These are phyloP conservation scores for Cladophialophora carrionii DNA, from an alignment of 2,329 filamentous ascomycete species.

Conservation along the genomic window DNA sequence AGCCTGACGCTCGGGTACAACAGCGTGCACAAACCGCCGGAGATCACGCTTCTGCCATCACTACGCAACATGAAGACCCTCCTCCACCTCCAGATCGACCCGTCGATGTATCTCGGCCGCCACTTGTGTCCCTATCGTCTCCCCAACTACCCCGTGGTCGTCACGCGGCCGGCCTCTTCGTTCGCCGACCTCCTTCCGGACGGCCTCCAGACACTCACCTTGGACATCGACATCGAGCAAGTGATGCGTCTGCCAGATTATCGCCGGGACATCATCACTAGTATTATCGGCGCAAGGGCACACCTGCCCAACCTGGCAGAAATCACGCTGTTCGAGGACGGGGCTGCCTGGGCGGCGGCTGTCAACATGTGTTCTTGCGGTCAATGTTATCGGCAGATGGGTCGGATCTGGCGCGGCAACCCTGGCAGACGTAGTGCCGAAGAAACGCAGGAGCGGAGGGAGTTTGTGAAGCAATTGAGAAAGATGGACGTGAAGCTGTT, in stretches of 20 bases:
- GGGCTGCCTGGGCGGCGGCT: background rate
- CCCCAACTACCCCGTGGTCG: background rate
- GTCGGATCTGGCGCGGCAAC: background rate
- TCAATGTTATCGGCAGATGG: background rate
- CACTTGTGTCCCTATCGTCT: background rate
- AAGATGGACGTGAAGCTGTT: background rate
- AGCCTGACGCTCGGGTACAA: background rate
- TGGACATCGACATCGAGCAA: conserved; percentile 5
- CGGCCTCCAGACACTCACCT: background rate
- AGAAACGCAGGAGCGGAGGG: background rate
- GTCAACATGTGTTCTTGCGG: background rate
- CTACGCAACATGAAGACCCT: background rate
- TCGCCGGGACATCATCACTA: background rate
- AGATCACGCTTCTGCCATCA: conserved; percentile 4
- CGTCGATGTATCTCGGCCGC: conserved; percentile 5
- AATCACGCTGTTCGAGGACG: background rate
- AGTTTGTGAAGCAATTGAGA: background rate
- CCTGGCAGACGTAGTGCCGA: background rate
- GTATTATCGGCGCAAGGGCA: background rate
- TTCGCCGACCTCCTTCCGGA: conserved; percentile 7
- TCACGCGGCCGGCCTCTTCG: background rate
- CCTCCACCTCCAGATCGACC: background rate
- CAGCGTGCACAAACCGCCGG: background rate
- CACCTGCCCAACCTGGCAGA: background rate
- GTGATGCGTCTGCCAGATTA: background rate